These are phyloP conservation scores for Juglanconis juglandina DNA, from an alignment of 2,329 filamentous ascomycete species.

Conservation along the genomic window DNA sequence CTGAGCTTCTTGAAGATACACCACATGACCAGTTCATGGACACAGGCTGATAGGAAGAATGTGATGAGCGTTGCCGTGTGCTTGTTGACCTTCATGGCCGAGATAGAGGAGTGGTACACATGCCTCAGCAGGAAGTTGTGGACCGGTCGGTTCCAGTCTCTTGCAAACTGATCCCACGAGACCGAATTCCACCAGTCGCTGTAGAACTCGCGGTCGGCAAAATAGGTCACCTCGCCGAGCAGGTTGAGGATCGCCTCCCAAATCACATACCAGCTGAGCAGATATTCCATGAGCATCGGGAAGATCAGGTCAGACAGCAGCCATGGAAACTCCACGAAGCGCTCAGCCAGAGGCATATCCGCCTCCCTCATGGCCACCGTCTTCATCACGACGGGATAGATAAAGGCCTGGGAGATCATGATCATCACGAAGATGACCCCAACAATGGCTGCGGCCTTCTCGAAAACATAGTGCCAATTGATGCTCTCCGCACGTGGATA, in stretches of 20 bases:
- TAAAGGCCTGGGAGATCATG: constrained; percentile 70
- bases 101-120: constrained; percentile 76
- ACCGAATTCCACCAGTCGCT: constrained; percentile 63
- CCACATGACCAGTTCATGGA: constrained; percentile 78
- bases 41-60: constrained; percentile 67
- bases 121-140: constrained; percentile 75
- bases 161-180: constrained; percentile 72
- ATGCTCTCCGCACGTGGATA: constrained; percentile 68
- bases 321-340: constrained; percentile 69
- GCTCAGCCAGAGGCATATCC: constrained; percentile 56
- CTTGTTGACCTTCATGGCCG: constrained; percentile 66
- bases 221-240: constrained; percentile 71
- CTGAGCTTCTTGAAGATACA: constrained; percentile 75
- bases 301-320: constrained; percentile 73
- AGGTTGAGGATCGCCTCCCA: constrained; percentile 75
- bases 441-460: constrained; percentile 68
- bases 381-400: constrained; percentile 71
- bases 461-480: constrained; percentile 71
- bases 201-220: constrained; percentile 74
- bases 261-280: constrained; percentile 77
- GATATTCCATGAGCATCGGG: constrained; percentile 74
- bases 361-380: constrained; percentile 65
- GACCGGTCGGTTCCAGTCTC: constrained; percentile 77
- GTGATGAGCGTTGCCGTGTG: constrained; percentile 71
- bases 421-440: constrained; percentile 77